Conservation (phyloP, 345 rosid species). For the Xanthoceras sorbifolium region DNA sequence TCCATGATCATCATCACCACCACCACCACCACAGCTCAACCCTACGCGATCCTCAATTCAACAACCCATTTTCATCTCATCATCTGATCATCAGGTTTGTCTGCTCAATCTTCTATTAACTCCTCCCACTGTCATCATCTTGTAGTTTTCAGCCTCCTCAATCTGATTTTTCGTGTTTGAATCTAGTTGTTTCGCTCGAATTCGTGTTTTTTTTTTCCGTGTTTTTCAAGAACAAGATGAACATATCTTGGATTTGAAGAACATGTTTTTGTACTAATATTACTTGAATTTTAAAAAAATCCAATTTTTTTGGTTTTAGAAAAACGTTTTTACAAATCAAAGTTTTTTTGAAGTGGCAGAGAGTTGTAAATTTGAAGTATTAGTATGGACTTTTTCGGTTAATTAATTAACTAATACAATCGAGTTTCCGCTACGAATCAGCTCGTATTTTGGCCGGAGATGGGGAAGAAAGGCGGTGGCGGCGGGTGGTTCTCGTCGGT, state of each 20-base stretch:
- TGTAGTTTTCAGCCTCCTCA: no score
- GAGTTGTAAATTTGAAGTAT: neutral
- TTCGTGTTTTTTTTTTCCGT: neutral
- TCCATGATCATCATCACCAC: neutral
- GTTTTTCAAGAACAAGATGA: neutral
- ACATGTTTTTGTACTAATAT: neutral
- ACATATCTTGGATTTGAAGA: no score
- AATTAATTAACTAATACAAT: neutral
- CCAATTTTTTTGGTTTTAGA: no score
- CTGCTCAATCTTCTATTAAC: neutral
- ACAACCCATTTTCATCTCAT: neutral
- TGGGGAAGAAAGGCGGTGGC: constrained; percentile 81
- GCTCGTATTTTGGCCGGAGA: constrained; percentile 35
- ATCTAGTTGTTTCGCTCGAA: no score
- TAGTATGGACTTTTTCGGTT: constrained; percentile 8
- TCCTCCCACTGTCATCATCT: neutral
- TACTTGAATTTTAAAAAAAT: no score
- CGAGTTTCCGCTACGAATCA: neutral
- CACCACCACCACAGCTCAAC: neutral
- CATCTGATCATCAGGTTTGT: neutral
- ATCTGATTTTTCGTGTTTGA: no score
- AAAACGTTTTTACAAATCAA: no score
- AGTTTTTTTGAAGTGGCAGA: neutral
- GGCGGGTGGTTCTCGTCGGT: constrained; percentile 87
- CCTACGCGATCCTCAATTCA: neutral